These are phyloP conservation scores for Mortierella sp. DNA, from an alignment of 371 early-diverging fungal genomes.

Conservation along the genomic window DNA sequence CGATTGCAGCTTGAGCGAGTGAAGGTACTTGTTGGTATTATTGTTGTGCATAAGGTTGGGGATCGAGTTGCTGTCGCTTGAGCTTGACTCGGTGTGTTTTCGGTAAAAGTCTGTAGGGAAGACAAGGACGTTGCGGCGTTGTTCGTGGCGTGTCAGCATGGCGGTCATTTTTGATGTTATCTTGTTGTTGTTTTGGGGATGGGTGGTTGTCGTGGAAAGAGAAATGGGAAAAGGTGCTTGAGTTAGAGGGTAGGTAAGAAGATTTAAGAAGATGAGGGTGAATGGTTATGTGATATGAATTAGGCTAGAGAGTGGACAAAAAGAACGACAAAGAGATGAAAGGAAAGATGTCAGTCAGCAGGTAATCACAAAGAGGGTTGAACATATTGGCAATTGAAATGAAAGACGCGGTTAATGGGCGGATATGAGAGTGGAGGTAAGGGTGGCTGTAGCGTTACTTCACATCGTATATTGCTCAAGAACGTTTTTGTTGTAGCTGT, in stretches of 20 bases:
- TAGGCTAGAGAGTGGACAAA: not conserved
- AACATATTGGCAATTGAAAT: not conserved
- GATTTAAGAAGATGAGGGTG: not conserved
- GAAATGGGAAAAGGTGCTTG: not conserved
- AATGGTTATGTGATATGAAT: not conserved
- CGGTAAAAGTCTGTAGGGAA: slow-evolving; percentile 46
- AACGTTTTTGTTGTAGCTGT: not conserved
- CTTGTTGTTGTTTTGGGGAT: not conserved
- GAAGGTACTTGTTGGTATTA: not conserved
- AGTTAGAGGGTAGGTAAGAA: not conserved
- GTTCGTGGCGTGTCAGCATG: slow-evolving; percentile 20
- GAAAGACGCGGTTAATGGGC: not conserved
- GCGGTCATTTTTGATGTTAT: slow-evolving; percentile 22
- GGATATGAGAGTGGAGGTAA: not conserved
- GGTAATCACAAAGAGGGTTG: not conserved
- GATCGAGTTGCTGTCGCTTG: slow-evolving; percentile 12
- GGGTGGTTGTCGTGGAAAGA: not conserved
- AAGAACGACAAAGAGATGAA: not conserved
- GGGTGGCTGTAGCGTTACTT: not conserved
- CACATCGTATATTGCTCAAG: not conserved
- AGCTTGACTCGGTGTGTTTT: slow-evolving; percentile 37
- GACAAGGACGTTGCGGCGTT: slow-evolving; percentile 42
- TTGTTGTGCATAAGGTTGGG: slow-evolving; percentile 15
- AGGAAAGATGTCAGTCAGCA: not conserved
- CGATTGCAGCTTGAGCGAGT: not conserved